A percentile compares a stretch with the other conserved stretches of the same genome.
These are phyloP conservation scores for Chlamydomonas sp. DNA, from an alignment of 139 green algal genomes.

Conservation along the genomic window DNA sequence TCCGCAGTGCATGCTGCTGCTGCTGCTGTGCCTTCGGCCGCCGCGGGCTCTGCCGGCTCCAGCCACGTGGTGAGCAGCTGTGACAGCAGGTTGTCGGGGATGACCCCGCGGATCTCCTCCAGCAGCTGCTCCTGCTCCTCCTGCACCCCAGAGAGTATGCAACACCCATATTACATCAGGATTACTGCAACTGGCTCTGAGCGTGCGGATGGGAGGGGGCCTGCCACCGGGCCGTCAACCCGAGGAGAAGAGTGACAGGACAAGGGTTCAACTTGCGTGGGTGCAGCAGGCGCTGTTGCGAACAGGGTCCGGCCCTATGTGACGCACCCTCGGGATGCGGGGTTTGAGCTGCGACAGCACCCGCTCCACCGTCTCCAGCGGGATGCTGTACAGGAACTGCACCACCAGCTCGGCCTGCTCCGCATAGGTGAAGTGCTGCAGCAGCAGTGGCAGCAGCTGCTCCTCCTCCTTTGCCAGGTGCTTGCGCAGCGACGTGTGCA, in stretches of 20 bases:
- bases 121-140: conserved; percentile 64
- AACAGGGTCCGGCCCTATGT: no score
- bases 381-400: conserved; percentile 97
- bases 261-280: no score
- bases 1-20: background rate
- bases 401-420: conserved; percentile 92
- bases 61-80: conserved; percentile 87
- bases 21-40: background rate
- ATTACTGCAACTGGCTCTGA: background rate
- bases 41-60: conserved; percentile 35
- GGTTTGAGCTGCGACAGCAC: conserved; percentile 86
- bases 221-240: background rate
- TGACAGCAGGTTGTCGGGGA: conserved; percentile 79
- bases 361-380: conserved; percentile 79
- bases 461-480: conserved; percentile 97
- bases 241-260: no score
- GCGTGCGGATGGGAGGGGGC: background rate
- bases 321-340: conserved; percentile 52
- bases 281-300: no score
- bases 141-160: background rate
- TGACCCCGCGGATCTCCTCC: conserved; percentile 68
- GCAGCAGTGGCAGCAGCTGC: conserved; percentile 94
- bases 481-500: conserved; percentile 90
- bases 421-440: conserved; percentile 83
- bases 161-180: background rate